A percentile compares a stretch with the other conserved stretches of the same genome.
Evolutionary conservation across 345 rosid genomes (phyloP).

Genomic region (Gossypium rotundifolium): DNA sequence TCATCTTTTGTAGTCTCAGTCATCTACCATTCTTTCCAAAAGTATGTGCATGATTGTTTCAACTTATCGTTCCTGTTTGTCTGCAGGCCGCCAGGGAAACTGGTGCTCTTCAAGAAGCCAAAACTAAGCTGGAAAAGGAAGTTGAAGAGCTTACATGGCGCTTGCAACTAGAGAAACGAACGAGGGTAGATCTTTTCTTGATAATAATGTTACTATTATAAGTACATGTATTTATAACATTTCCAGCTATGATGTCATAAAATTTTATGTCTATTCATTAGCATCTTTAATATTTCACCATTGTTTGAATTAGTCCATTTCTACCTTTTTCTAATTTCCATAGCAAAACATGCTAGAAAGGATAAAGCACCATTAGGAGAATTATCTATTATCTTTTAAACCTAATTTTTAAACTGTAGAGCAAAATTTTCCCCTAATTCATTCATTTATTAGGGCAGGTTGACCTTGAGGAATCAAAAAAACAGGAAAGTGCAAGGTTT

Average conservation of each 20-base stretch:
- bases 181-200: slow-evolving; percentile 45
- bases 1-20: neutral
- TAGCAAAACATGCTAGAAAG: neutral
- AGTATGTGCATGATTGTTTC: slow-evolving; percentile 1
- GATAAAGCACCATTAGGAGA: neutral
- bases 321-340: neutral
- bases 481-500: slow-evolving; percentile 35
- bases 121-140: slow-evolving; percentile 82
- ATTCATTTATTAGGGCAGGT: slow-evolving; percentile 39
- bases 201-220: neutral
- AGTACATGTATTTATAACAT: neutral
- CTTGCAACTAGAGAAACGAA: slow-evolving; percentile 76
- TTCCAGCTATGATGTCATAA: neutral
- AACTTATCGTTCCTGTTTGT: slow-evolving; percentile 15
- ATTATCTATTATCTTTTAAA: neutral
- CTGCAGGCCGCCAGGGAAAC: slow-evolving; percentile 92
- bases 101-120: slow-evolving; percentile 95
- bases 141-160: slow-evolving; percentile 87
- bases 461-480: slow-evolving; percentile 52
- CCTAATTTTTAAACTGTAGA: neutral
- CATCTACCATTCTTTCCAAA: neutral
- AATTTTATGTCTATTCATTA: neutral
- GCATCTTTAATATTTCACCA: neutral
- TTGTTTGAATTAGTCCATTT: slow-evolving; percentile 3
- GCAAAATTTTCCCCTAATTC: neutral